Base-by-base conservation (phyloP, 75 land plant genomes). In the Ceratopteris richardii region DNA sequence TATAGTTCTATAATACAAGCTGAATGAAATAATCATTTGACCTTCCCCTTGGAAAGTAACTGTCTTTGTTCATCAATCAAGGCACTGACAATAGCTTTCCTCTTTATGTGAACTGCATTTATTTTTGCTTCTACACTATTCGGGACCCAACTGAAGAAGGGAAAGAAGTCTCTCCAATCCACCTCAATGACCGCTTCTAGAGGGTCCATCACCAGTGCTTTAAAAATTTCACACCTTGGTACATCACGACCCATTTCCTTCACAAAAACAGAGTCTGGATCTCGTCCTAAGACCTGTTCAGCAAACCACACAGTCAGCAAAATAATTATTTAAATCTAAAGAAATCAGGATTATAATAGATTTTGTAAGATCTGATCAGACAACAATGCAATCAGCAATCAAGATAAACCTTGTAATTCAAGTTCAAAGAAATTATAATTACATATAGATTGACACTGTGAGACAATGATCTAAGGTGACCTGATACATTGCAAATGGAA, bases 111-210 rank as follows among this genome's bases (percentile, higher is more conserved):
- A 59, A 82, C 67, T 31, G 29, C 19, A 37, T 67, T 57, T 17
- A 88, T 78, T 29, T 62, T 70, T 29, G 28, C 71, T 57, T 85
- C 90, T 31, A 82, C 24, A 57, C 66, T 80, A 48, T 78, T 84
- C 1, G 97, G 97, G 69, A 92, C 54, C 97, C 97, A 92, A 42
- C 56, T 78, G 26, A 93, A 47, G 29, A 76, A 75, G 0, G 98
- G 98, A 72, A 93, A 93, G 72, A 93, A 93, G 65, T 93, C 95
- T 33, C 98, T 90, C 98, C 98, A 93, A 44, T 93, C 98, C 27
- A 93, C 88, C 18, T 85, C 76, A 23, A 85, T 82, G 36, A 85
- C 98, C 10, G 82, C 90, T 69, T 76, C 79, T 84, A 88, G 77
- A 12, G 75, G 75, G 58, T 85, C 98, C 16, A 51, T 11, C 46